Base-by-base conservation (phyloP, 2,329 filamentous ascomycete genomes). In the Chaetomiaceae sp. region DNA sequence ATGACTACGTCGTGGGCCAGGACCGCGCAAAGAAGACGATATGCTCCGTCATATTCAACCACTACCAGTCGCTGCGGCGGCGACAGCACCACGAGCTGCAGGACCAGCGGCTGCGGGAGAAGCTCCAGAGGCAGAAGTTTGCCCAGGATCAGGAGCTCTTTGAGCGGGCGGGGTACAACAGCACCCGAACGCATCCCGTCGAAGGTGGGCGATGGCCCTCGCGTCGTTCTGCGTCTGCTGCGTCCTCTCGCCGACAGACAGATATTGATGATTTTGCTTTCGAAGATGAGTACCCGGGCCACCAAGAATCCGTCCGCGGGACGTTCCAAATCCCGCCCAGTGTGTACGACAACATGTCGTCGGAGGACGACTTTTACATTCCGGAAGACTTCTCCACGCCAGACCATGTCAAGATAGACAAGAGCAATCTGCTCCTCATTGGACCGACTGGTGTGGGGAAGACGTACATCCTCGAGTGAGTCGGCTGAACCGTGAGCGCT, bases 381-480 rank as follows among this genome's bases (percentile, higher is more conserved):
- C 68, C 72, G 3, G 79, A 83, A 47, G 78, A 81, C 43, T 61
- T 69, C 15, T 63, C 64, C 4, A 59, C 67, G 3, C 68, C 74
- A 1, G 69, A 74, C 11, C 74, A 74, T 23, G 75, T 95, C 63
- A 89, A 88, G 61, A 86, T 99, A 57, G 91, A 96, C 69, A 99
- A 99, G 74, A 96, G 91, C 63, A 99, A 99, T 67, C 79, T 99
- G 37, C 75, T 99, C 38, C 75, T 97, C 48, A 80, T 97, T 23
- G 94, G 94, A 0, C 94, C 94, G 0, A 96, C 91, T 0, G 94
- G 94, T 2, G 91, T 96, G 6, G 94, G 94, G 14, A 99, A 99
- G 74, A 99, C 94, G 0, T 84, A 97, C 57, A 97, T 99, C 73
- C 81, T 91, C 43, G 82, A 85, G 82, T 84, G 69, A 59, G 78